These are phyloP conservation scores for Podila epicladia DNA, from an alignment of 192 early-diverging fungal species.

Conservation along the genomic window DNA sequence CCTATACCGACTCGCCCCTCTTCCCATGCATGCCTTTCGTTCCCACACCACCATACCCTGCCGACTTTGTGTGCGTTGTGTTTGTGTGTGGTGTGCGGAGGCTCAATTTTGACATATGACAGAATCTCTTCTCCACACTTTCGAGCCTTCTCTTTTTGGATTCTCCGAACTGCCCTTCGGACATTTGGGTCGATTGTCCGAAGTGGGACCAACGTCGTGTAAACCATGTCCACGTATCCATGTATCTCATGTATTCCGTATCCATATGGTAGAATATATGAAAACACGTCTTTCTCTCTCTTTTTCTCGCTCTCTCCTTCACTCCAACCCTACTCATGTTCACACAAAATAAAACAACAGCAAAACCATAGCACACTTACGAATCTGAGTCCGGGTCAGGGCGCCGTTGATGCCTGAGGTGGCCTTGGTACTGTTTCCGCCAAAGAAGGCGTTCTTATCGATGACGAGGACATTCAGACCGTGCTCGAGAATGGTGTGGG, in stretches of 20 bases:
- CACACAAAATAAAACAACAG: neutral
- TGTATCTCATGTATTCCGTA: too few relatives aligned
- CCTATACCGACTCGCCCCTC: too few relatives aligned
- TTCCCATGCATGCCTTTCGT: too few relatives aligned
- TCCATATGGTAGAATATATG: too few relatives aligned
- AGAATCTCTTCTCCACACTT: slow-evolving; percentile 7
- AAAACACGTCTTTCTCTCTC: too few relatives aligned
- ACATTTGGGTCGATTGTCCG: neutral
- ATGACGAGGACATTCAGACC: slow-evolving; percentile 85
- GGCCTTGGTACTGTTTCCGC: slow-evolving; percentile 98
- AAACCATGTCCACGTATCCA: too few relatives aligned
- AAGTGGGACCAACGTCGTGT: neutral
- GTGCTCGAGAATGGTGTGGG: slow-evolving; percentile 86
- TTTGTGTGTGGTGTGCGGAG: too few relatives aligned
- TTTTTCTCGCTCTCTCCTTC: too few relatives aligned
- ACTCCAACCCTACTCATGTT: too few relatives aligned
- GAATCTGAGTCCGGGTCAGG: slow-evolving; percentile 84
- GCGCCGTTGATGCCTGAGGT: slow-evolving; percentile 98
- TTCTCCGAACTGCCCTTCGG: neutral
- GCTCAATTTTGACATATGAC: slow-evolving; percentile 3
- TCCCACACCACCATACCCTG: too few relatives aligned
- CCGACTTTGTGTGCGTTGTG: too few relatives aligned
- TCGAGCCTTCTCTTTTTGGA: neutral
- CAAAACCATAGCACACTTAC: slow-evolving; percentile 12
- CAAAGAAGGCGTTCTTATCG: slow-evolving; percentile 91